phyloP scores from a whole-genome alignment of 352 stramenopile genomes.

The Thalassiosira hispida region DNA sequence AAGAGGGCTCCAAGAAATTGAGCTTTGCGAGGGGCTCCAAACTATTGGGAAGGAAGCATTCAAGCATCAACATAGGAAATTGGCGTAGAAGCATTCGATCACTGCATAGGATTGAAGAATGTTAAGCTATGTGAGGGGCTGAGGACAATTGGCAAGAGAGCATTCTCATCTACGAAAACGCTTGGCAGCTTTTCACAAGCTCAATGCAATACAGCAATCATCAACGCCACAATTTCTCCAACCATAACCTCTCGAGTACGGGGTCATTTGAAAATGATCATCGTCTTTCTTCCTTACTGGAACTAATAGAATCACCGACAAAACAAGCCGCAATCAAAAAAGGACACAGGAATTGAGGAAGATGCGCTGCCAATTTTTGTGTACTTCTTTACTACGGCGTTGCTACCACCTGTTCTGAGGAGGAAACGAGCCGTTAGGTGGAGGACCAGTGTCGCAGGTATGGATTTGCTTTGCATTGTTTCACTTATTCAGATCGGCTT shows the following conservation, averaged over 20 bases:
- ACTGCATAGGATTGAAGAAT: not conserved
- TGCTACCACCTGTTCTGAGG: conserved; percentile 70
- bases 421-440: conserved; percentile 55
- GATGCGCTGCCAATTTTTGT: too few species aligned
- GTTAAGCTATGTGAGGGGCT: not conserved
- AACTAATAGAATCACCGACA: too few species aligned
- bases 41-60: not conserved
- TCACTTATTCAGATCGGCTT: conserved; percentile 74
- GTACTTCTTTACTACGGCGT: conserved; percentile 74
- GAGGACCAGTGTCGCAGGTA: conserved; percentile 71
- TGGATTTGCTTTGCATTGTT: conserved; percentile 81
- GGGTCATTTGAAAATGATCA: too few species aligned
- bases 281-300: too few species aligned
- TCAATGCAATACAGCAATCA: too few species aligned
- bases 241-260: too few species aligned
- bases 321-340: too few species aligned
- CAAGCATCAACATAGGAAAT: not conserved
- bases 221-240: too few species aligned
- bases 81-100: not conserved
- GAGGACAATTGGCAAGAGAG: not conserved
- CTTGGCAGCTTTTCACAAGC: too few species aligned
- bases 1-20: not conserved
- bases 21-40: not conserved
- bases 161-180: too few species aligned
- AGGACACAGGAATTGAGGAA: too few species aligned